Base-by-base conservation (phyloP, 179 eudicot genomes). In the Drosera spatulata region DNA sequence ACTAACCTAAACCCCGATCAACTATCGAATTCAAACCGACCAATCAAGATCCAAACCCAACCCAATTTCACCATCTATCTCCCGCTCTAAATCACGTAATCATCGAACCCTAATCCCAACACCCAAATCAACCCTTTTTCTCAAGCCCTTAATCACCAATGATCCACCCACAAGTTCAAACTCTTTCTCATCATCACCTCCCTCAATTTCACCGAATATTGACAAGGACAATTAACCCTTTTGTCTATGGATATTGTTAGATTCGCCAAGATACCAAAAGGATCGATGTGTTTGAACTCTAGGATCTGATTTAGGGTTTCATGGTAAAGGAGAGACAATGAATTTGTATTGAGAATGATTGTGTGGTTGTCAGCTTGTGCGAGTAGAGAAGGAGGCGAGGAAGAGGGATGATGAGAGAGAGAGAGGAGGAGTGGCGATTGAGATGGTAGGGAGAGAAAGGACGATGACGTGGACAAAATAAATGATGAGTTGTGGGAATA, bases 161-260 rank as follows among this genome's bases (percentile, higher is more conserved):
- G 50, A 42, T 6, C 12, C 58, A 54, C 59, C 2, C 54, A 41
- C 9, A 39, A 6, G 66, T 51, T 64, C 66, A 7, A 39, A 38
- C 53, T 22, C 40, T 50, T 42, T 64, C 42, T 71, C 71, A 48
- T 71, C 79, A 53, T 56, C 79, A 50, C 79, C 87, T 62, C 76
- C 71, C 12, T 69, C 33, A 22, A 22, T 22, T 22, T 22, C 80
- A 5, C 91, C 91, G 11, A 89, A 86, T 12, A 86, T 40, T 42
- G 95, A 89, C 37, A 89, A 68, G 45, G 95, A 89, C 58, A 86
- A 64, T 56, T 91, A 85, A 53, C 85, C 91, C 58, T 61, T 68
- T 7, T 72, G 82, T 66, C 11, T n/a, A 22, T 22, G 33, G 33
- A 1, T 22, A 22, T 22, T 22, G 33, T 22, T 50, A 58, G 39